Conservation (phyloP, 2,329 filamentous ascomycete species). For the Nigrospora oryzae region DNA sequence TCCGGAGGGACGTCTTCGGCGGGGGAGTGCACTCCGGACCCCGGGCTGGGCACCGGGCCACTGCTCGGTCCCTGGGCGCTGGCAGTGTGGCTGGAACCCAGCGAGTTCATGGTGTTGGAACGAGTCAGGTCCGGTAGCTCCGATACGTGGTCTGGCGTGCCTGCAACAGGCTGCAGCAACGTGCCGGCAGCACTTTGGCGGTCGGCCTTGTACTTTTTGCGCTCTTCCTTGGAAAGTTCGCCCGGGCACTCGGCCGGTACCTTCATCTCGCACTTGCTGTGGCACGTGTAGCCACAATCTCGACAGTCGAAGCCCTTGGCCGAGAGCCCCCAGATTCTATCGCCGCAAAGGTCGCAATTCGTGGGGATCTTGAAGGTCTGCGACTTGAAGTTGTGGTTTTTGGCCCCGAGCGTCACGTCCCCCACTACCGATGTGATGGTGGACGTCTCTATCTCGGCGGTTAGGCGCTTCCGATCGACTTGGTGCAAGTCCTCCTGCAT, state of each 20-base stretch:
- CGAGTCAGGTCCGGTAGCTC: constrained; percentile 64
- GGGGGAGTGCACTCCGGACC: constrained; percentile 30
- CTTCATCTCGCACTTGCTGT: constrained; percentile 99
- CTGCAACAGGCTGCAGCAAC: constrained; percentile 38
- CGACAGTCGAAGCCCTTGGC: constrained; percentile 95
- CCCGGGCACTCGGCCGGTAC: constrained; percentile 93
- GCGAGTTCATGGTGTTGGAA: constrained; percentile 81
- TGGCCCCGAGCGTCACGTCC: constrained; percentile 84
- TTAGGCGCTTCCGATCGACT: constrained; percentile 73
- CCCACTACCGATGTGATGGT: constrained; percentile 89
- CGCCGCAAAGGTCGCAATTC: constrained; percentile 93
- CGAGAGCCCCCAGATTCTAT: constrained; percentile 93
- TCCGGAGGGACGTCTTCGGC: constrained; percentile 39
- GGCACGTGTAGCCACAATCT: constrained; percentile 96
- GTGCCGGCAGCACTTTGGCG: constrained; percentile 72
- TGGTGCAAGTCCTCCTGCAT: constrained; percentile 81
- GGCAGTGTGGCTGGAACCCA: constrained; percentile 80
- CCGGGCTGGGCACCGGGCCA: constrained; percentile 29
- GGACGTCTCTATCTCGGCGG: constrained; percentile 84
- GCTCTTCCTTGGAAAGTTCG: constrained; percentile 88
- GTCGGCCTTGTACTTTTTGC: constrained; percentile 84
- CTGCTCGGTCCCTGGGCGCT: constrained; percentile 71
- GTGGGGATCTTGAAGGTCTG: constrained; percentile 99
- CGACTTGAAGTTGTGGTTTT: constrained; percentile 96
- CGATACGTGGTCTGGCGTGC: constrained; percentile 40